Conservation (phyloP, 345 rosid species). For the Eutrema heterophyllum region DNA sequence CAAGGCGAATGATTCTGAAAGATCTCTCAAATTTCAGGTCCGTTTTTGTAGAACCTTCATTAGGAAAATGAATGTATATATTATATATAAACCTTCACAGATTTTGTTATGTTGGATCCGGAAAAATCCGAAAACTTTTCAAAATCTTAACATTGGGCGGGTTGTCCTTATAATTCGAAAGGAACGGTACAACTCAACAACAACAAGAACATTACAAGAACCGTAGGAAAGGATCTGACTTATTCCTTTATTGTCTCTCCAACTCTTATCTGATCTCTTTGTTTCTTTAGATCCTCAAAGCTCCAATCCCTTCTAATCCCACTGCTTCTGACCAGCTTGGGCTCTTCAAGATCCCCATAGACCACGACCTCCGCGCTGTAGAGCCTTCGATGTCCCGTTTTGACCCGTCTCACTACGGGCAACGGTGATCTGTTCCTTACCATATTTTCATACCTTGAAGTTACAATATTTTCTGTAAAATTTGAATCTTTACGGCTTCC, state of each 20-base stretch:
- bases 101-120: background rate
- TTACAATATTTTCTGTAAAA: constrained; percentile 42
- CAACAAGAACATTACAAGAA: background rate
- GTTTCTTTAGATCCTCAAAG: constrained; percentile 64
- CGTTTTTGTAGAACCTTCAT: background rate
- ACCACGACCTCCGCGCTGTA: constrained; percentile 30
- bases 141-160: background rate
- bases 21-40: background rate
- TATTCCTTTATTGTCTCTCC: constrained; percentile 30
- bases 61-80: constrained; percentile 4
- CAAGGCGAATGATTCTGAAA: background rate
- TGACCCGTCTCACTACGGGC: constrained; percentile 27
- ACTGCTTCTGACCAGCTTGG: constrained; percentile 68
- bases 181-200: background rate
- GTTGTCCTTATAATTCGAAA: background rate
- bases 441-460: constrained; percentile 21
- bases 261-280: constrained; percentile 18
- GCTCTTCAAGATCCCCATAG: constrained; percentile 31
- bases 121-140: background rate
- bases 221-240: background rate
- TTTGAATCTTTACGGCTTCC: constrained; percentile 26
- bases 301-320: constrained; percentile 98
- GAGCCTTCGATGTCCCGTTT: constrained; percentile 38
- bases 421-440: constrained; percentile 18
- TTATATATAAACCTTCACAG: background rate